A percentile compares a stretch with the other conserved stretches of the same genome.
phyloP scores from a whole-genome alignment of 805 yeast genomes.

The Nakazawaea holstii region DNA sequence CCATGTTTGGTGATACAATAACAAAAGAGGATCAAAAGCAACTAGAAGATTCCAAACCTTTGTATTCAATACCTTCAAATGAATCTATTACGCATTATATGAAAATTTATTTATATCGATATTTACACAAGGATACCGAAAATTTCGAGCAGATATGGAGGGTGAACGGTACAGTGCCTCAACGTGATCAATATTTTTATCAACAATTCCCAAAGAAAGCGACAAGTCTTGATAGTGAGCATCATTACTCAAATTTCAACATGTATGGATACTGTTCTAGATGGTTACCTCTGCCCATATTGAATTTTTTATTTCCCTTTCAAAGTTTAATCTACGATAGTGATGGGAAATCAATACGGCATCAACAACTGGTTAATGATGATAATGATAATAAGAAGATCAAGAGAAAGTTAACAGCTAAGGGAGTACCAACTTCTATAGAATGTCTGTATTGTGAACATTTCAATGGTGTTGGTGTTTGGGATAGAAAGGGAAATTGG shows the following conservation, averaged over 20 bases:
- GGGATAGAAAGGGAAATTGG: constrained; percentile 27
- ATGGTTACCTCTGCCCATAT: constrained; percentile 26
- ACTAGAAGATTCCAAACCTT: constrained; percentile 34
- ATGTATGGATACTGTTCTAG: constrained; percentile 27
- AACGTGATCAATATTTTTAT: constrained; percentile 22
- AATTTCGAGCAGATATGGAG: constrained; percentile 22
- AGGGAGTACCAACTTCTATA: constrained; percentile 23
- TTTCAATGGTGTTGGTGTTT: constrained; percentile 20
- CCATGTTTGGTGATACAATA: constrained; percentile 15
- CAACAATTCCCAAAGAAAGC: constrained; percentile 27
- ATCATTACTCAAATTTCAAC: constrained; percentile 22
- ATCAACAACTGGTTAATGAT: background rate
- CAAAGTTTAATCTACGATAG: constrained; percentile 15
- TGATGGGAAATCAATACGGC: background rate
- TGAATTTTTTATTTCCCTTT: constrained; percentile 22
- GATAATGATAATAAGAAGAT: background rate
- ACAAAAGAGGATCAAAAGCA: constrained; percentile 32
- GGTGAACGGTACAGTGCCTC: constrained; percentile 22
- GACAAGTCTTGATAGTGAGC: constrained; percentile 25
- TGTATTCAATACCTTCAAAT: constrained; percentile 38
- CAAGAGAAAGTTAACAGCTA: constrained; percentile 20
- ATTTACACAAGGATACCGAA: constrained; percentile 22
- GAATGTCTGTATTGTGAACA: constrained; percentile 25
- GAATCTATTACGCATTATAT: constrained; percentile 10
- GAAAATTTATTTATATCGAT: constrained; percentile 14